These are phyloP conservation scores for Fraxinus sp. DNA, from an alignment of 305 asterid species.

Conservation along the genomic window DNA sequence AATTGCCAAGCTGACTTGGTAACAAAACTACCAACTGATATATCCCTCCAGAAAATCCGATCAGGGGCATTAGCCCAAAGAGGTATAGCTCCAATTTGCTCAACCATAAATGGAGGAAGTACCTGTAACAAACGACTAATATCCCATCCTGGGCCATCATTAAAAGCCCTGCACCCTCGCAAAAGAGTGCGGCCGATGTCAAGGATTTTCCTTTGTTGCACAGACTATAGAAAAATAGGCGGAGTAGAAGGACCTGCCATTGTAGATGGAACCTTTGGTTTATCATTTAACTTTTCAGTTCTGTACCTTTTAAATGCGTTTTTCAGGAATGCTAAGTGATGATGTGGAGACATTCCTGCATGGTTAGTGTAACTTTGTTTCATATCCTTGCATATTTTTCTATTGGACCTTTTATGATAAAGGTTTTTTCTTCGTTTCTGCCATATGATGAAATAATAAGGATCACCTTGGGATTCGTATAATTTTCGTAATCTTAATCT, in stretches of 20 bases:
- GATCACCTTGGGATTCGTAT: neutral
- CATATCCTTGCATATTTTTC: conserved; percentile 3
- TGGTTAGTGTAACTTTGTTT: neutral
- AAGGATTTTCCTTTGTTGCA: neutral
- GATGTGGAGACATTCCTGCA: neutral
- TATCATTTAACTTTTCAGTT: neutral
- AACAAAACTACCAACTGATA: no score
- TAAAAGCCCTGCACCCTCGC: no score
- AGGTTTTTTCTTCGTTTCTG: neutral
- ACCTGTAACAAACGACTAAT: no score
- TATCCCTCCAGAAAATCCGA: no score
- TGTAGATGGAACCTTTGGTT: neutral
- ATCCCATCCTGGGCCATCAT: no score
- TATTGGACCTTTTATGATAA: neutral
- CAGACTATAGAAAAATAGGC: neutral
- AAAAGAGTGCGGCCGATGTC: neutral
- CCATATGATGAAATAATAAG: conserved; percentile 12
- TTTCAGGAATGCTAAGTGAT: neutral
- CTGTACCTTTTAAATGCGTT: neutral
- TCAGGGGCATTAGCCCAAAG: no score
- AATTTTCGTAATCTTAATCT: neutral
- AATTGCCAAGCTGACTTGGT: no score
- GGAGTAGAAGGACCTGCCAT: neutral
- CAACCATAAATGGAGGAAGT: no score
- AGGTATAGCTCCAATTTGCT: no score